Conservation (phyloP, 2,329 filamentous ascomycete species). For the Verticillium zaregamsianum region DNA sequence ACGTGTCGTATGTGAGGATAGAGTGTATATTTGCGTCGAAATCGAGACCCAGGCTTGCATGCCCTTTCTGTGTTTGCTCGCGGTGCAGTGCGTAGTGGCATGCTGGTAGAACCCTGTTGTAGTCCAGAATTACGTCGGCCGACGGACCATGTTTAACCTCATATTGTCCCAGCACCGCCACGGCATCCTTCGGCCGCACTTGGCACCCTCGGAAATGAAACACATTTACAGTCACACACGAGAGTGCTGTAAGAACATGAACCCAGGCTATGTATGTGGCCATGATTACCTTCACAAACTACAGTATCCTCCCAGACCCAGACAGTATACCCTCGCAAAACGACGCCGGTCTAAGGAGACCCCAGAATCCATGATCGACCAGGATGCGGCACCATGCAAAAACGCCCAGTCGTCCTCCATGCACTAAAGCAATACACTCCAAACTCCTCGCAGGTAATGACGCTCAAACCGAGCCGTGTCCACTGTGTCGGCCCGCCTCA, state of each 20-base stretch:
- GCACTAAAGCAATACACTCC: background rate
- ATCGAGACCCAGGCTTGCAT: background rate
- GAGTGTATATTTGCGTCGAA: constrained; percentile 1
- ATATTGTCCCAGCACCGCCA: too few species aligned
- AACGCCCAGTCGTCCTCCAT: background rate
- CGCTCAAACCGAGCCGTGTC: background rate
- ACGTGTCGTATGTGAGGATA: constrained; percentile 7
- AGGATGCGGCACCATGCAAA: background rate
- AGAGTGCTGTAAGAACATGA: too few species aligned
- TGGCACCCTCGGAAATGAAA: background rate
- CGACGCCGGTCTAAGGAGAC: background rate
- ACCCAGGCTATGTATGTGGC: background rate
- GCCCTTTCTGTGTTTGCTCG: background rate
- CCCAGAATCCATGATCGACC: background rate
- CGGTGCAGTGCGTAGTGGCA: too few species aligned
- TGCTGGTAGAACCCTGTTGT: too few species aligned
- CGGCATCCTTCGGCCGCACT: too few species aligned
- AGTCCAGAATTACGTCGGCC: too few species aligned
- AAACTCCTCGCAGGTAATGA: constrained; percentile 4
- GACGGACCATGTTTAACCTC: background rate
- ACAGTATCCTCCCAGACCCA: background rate
- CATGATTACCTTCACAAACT: background rate
- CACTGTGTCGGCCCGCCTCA: background rate
- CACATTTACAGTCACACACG: background rate
- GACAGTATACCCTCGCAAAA: background rate